Conservation (phyloP, 208 protist genomes). For the Trypanosoma congolense region DNA sequence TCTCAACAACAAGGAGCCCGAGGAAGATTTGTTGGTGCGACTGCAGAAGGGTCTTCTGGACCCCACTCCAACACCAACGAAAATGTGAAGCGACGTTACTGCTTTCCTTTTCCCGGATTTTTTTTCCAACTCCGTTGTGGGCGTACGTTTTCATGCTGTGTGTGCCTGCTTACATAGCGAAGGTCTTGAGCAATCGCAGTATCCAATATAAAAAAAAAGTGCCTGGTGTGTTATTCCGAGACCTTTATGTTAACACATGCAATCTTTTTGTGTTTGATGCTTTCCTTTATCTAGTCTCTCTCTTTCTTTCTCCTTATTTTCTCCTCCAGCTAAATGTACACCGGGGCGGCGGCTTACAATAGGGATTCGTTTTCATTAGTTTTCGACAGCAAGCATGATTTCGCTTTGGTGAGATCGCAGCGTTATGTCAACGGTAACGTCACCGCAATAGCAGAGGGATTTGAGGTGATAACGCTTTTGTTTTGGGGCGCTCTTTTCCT, state of each 20-base stretch:
- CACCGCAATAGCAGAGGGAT: slow-evolving; percentile 20
- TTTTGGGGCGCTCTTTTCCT: slow-evolving; percentile 14
- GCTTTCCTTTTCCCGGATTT: too few relatives aligned
- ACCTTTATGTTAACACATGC: background rate
- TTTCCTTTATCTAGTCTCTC: slow-evolving; percentile 1
- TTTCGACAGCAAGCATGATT: background rate
- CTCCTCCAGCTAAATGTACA: slow-evolving; percentile 5
- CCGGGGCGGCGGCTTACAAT: slow-evolving; percentile 2
- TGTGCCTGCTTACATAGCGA: slow-evolving; percentile 6
- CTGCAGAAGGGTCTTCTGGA: slow-evolving; percentile 67
- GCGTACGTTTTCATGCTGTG: too few relatives aligned
- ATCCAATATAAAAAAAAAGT: background rate
- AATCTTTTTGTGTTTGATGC: too few relatives aligned
- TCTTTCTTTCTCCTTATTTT: slow-evolving; percentile 9
- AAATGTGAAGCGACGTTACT: too few relatives aligned
- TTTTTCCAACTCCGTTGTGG: too few relatives aligned
- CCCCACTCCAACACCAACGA: slow-evolving; percentile 25
- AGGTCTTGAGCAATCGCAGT: slow-evolving; percentile 13
- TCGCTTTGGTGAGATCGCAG: background rate
- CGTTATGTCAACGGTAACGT: background rate
- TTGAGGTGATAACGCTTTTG: slow-evolving; percentile 20
- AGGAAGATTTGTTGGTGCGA: slow-evolving; percentile 58
- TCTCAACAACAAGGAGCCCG: slow-evolving; percentile 25
- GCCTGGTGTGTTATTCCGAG: background rate
- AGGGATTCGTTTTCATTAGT: background rate